These are phyloP conservation scores for Elaeagnus macrophylla DNA, from an alignment of 306 rosid species.

Conservation along the genomic window DNA sequence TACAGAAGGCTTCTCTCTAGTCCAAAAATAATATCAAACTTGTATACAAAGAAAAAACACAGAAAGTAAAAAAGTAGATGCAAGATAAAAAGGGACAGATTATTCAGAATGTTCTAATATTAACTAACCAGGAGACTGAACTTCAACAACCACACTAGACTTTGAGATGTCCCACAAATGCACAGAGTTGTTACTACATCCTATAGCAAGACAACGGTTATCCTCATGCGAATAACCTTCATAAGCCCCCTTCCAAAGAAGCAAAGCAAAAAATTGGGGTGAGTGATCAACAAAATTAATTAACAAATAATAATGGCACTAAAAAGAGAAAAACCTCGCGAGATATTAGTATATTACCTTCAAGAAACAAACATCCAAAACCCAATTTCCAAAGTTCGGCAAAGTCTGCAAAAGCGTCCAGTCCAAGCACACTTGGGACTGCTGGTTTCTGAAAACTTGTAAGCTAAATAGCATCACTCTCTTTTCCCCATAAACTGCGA, in stretches of 20 bases:
- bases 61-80: background rate
- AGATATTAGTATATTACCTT: slow-evolving; percentile 30
- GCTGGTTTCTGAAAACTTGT: slow-evolving; percentile 20
- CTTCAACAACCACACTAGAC: slow-evolving; percentile 41
- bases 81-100: background rate
- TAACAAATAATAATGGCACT: background rate
- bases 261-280: slow-evolving; percentile 9
- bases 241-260: slow-evolving; percentile 30
- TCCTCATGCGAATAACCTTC: slow-evolving; percentile 30
- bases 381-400: slow-evolving; percentile 74
- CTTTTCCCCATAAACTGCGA: slow-evolving; percentile 72
- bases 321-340: background rate
- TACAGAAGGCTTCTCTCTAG: slow-evolving; percentile 77
- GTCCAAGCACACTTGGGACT: slow-evolving; percentile 16
- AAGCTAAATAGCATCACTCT: slow-evolving; percentile 56
- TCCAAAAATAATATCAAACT: slow-evolving; percentile 8
- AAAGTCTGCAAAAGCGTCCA: slow-evolving; percentile 34
- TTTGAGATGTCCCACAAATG: slow-evolving; percentile 65
- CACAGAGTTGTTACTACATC: slow-evolving; percentile 81
- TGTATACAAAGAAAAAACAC: slow-evolving; percentile 6
- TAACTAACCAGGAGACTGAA: slow-evolving; percentile 76
- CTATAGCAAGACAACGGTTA: slow-evolving; percentile 47
- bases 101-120: slow-evolving; percentile 1
- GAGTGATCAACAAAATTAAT: background rate
- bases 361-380: slow-evolving; percentile 76